Evolutionary conservation across 1,284 basidiomycete genomes (phyloP), one percentile per base, ranked within the genome.

Genomic region (Mycena sp.): DNA sequence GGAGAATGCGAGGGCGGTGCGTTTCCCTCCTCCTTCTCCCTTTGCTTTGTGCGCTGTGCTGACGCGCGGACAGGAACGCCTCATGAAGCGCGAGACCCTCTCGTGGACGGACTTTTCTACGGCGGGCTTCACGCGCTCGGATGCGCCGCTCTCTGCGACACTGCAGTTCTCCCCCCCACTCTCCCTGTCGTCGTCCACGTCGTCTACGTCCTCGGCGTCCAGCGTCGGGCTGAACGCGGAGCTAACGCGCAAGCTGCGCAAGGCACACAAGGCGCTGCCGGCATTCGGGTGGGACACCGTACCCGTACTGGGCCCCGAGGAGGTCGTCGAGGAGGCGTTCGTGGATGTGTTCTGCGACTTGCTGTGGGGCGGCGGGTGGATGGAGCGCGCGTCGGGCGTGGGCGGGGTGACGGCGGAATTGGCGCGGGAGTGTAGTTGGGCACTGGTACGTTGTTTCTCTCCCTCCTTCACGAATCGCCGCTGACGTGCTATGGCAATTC

Each of bases 341-440:
- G 71, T 96, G 44, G 92, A 94, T 70, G 91, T 92, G 28, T 96
- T 94, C 77, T 92, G 90, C 70, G 94, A 96, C 76, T 78, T 96
- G 46, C 81, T 94, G 46, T 90, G 92, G 67, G 92, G 93, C 28
- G 87, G 88, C 23, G 90, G 89, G 0, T 93, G 92, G 92, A 85
- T 88, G 81, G 90, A 94, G 69, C 78, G 86, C 26, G 92, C 93
- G 67, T 78, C 89, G 63, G 83, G 81, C 3, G 65, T 64, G 81
- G 67, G 60, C 32, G 87, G 90, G 51, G 76, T 85, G 51, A 78
- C 77, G 19, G 89, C 90, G 67, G 82, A 87, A 67, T 82, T 90
- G 4, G 93, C 94, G 73, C 83, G 91, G 69, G 93, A 95, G 70
- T 92, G 93, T 66, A 93, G 93, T 72, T 96, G 94, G 93, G 93